phyloP scores from a whole-genome alignment of 2,329 filamentous ascomycete species.

The Hypoxylon sp. region DNA sequence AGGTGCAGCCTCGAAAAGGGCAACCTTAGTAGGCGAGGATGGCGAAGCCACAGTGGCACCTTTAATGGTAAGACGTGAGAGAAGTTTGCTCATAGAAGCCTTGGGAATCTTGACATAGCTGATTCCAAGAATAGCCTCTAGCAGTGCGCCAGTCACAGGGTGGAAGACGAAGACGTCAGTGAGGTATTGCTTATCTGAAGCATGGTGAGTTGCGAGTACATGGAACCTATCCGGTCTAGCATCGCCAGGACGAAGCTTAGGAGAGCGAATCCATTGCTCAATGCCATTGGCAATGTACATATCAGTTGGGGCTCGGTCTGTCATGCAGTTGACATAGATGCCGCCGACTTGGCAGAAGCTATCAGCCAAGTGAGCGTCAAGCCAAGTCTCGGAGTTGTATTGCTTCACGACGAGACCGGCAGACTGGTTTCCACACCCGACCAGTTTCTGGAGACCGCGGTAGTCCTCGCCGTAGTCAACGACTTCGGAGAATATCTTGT shows the following conservation, averaged over 20 bases:
- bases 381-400: constrained; percentile 43
- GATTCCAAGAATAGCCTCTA: constrained; percentile 55
- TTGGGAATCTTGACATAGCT: constrained; percentile 50
- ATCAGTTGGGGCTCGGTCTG: constrained; percentile 45
- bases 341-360: constrained; percentile 56
- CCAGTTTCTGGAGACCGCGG: constrained; percentile 49
- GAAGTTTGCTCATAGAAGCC: constrained; percentile 50
- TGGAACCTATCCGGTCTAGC: constrained; percentile 32
- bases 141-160: constrained; percentile 46
- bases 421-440: constrained; percentile 48
- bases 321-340: constrained; percentile 56
- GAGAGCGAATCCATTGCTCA: constrained; percentile 54
- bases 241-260: constrained; percentile 36
- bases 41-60: constrained; percentile 21
- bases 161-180: constrained; percentile 57
- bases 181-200: constrained; percentile 46
- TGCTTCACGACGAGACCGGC: constrained; percentile 50
- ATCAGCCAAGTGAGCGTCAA: constrained; percentile 53
- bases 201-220: constrained; percentile 46
- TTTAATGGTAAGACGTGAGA: constrained; percentile 46
- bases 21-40: constrained; percentile 27
- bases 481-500: constrained; percentile 54
- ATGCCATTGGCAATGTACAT: constrained; percentile 54
- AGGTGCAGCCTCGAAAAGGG: constrained; percentile 33
- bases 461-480: constrained; percentile 55